These are phyloP conservation scores for Populus tremula DNA, from an alignment of 345 rosid species.

Conservation along the genomic window DNA sequence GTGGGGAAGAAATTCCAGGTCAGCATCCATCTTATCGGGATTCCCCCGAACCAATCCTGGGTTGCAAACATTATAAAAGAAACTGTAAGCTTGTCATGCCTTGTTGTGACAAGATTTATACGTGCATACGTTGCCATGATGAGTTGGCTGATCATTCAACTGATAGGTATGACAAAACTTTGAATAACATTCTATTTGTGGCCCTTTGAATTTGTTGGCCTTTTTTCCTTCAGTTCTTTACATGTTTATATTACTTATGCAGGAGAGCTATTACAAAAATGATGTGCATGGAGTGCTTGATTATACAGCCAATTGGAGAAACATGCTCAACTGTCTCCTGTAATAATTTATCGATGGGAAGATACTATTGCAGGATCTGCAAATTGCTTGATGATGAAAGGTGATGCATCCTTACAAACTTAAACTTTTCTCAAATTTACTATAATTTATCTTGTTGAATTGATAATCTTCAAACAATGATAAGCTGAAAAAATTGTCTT, in stretches of 20 bases:
- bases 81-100: constrained; percentile 63
- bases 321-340: constrained; percentile 59
- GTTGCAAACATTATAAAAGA: constrained; percentile 85
- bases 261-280: constrained; percentile 63
- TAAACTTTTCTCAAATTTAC: neutral
- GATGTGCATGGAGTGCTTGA: constrained; percentile 88
- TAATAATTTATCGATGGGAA: constrained; percentile 56
- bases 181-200: neutral
- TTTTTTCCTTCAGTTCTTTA: neutral
- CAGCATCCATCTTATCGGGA: constrained; percentile 61
- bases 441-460: neutral
- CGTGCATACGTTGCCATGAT: constrained; percentile 83
- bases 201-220: neutral
- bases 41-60: constrained; percentile 31
- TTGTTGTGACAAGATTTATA: constrained; percentile 65
- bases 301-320: constrained; percentile 57
- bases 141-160: constrained; percentile 65
- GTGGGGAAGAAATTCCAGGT: constrained; percentile 48
- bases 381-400: constrained; percentile 70
- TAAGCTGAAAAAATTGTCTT: neutral
- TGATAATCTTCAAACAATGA: neutral
- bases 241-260: constrained; percentile 12
- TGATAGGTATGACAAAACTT: constrained; percentile 51
- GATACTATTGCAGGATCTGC: constrained; percentile 79
- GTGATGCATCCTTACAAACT: constrained; percentile 24